These are phyloP conservation scores for Cadophora malorum DNA, from an alignment of 2,329 filamentous ascomycete genomes.

Conservation along the genomic window DNA sequence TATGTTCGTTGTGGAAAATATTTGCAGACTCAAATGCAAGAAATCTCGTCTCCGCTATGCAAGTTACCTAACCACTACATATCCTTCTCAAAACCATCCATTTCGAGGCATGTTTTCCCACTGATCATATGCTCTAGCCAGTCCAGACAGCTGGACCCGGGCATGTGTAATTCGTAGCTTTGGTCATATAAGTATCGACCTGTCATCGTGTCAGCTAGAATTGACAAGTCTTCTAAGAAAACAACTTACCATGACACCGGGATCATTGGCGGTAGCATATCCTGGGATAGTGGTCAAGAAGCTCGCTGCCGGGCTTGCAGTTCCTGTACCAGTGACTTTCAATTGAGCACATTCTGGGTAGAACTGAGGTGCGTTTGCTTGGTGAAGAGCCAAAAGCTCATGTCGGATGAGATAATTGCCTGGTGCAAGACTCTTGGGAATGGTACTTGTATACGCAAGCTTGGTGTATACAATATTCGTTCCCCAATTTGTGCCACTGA, in stretches of 20 bases:
- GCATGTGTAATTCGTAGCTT: slow-evolving; percentile 53
- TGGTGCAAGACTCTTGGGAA: slow-evolving; percentile 55
- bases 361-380: slow-evolving; percentile 58
- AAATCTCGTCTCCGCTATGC: slow-evolving; percentile 4
- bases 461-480: slow-evolving; percentile 53
- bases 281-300: slow-evolving; percentile 39
- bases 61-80: background rate
- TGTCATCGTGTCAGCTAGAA: slow-evolving; percentile 32
- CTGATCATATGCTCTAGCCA: slow-evolving; percentile 7
- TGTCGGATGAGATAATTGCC: slow-evolving; percentile 64
- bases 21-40: background rate
- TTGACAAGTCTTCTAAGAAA: background rate
- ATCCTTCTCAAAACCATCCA: background rate
- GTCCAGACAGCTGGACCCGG: slow-evolving; percentile 57
- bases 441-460: slow-evolving; percentile 56
- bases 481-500: slow-evolving; percentile 56
- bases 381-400: slow-evolving; percentile 62
- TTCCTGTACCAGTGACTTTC: slow-evolving; percentile 56
- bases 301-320: slow-evolving; percentile 46
- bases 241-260: slow-evolving; percentile 45
- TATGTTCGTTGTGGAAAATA: background rate
- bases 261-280: slow-evolving; percentile 35
- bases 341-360: slow-evolving; percentile 64
- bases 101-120: background rate
- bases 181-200: slow-evolving; percentile 56